A percentile compares a stretch with the other conserved stretches of the same genome.
Evolutionary conservation across 139 green algal species (phyloP).

Genomic region (Spirogloea muscicola): DNA sequence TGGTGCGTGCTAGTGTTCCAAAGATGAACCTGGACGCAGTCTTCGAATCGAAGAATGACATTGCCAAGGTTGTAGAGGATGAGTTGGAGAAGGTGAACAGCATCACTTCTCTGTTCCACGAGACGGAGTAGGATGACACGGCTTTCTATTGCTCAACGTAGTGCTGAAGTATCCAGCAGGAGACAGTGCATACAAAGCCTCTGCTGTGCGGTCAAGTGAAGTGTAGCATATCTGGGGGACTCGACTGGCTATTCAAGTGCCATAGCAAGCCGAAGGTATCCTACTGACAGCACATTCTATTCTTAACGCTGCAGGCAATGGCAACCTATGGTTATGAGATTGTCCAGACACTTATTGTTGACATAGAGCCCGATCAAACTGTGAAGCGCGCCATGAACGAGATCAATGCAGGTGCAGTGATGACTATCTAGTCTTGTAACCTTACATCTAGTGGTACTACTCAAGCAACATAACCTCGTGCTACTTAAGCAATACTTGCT

Average conservation of each 20-base stretch:
- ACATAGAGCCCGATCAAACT: constrained; percentile 47
- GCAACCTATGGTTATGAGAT: constrained; percentile 80
- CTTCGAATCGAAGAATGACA: constrained; percentile 77
- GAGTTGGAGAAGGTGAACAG: constrained; percentile 64
- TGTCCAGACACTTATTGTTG: constrained; percentile 72
- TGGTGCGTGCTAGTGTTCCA: constrained; percentile 68
- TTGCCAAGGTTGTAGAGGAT: constrained; percentile 70
- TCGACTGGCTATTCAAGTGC: too few species aligned
- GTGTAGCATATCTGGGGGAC: constrained; percentile 77
- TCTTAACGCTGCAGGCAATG: constrained; percentile 61
- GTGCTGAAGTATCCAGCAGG: too few species aligned
- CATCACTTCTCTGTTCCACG: too few species aligned
- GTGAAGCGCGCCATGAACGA: constrained; percentile 80
- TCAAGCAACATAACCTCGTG: too few species aligned
- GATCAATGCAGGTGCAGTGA: constrained; percentile 70
- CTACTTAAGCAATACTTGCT: too few species aligned
- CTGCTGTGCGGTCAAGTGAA: too few species aligned
- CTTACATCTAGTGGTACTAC: too few species aligned
- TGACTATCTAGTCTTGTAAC: too few species aligned
- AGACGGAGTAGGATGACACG: too few species aligned
- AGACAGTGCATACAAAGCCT: too few species aligned
- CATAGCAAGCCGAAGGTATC: too few species aligned
- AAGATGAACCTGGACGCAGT: constrained; percentile 59
- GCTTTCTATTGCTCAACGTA: too few species aligned
- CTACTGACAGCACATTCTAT: neutral